phyloP scores from a whole-genome alignment of 1,139 yeast genomes.

The Magnusiomyces sp. region DNA sequence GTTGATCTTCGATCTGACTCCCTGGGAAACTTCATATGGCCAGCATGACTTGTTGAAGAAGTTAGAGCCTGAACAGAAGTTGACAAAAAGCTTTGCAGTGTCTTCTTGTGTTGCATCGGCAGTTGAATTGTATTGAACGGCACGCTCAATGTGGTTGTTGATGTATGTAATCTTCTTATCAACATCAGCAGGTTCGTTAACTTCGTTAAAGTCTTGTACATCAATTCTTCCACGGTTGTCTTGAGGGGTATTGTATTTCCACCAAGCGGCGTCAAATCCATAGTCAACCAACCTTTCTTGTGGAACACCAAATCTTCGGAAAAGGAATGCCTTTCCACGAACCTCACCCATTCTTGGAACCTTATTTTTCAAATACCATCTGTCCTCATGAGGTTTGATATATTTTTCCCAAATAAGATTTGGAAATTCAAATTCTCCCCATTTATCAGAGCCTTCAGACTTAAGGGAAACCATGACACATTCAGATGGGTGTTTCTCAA shows the following conservation, averaged over 20 bases:
- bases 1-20: conserved; percentile 21
- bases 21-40: conserved; percentile 61
- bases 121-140: conserved; percentile 44
- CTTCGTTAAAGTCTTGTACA: conserved; percentile 72
- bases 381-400: conserved; percentile 42
- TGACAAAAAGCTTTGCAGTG: conserved; percentile 47
- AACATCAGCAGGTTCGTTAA: conserved; percentile 45
- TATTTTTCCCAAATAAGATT: conserved; percentile 56
- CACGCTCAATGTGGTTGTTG: conserved; percentile 47
- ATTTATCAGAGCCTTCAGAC: conserved; percentile 53
- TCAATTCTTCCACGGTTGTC: conserved; percentile 56
- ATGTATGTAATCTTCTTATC: conserved; percentile 51
- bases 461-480: conserved; percentile 61
- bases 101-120: conserved; percentile 32
- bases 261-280: conserved; percentile 62
- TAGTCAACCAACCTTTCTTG: conserved; percentile 24
- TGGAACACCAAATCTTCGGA: conserved; percentile 59
- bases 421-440: conserved; percentile 64
- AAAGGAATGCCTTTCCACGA: conserved; percentile 58
- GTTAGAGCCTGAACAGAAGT: conserved; percentile 69
- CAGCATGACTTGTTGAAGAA: conserved; percentile 65
- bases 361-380: conserved; percentile 52
- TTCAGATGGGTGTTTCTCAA: conserved; percentile 47
- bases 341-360: conserved; percentile 54
- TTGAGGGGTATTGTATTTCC: conserved; percentile 59